These are phyloP conservation scores for Penicillium chermesinum DNA, from an alignment of 495 filamentous ascomycete genomes.

Conservation along the genomic window DNA sequence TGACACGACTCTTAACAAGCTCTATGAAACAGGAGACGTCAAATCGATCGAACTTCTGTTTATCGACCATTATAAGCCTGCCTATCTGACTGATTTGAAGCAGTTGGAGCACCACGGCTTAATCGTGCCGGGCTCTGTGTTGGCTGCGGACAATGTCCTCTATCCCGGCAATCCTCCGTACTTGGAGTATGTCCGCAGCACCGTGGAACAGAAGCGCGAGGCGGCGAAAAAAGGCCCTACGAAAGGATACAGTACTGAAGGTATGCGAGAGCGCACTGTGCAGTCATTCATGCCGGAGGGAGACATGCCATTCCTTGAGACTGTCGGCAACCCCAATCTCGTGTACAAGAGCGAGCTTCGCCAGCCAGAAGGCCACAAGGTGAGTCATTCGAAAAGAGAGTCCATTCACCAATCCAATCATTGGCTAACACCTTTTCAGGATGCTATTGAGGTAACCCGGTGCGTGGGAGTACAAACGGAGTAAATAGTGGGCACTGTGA, in stretches of 20 bases:
- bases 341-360: slow-evolving; percentile 61
- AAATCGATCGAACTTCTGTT: slow-evolving; percentile 62
- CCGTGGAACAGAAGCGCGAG: slow-evolving; percentile 31
- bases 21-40: slow-evolving; percentile 48
- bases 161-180: slow-evolving; percentile 73
- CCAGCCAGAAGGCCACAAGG: slow-evolving; percentile 48
- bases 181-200: slow-evolving; percentile 41
- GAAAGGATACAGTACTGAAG: slow-evolving; percentile 22
- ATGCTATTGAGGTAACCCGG: slow-evolving; percentile 66
- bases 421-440: slow-evolving; percentile 37
- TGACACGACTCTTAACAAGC: slow-evolving; percentile 51
- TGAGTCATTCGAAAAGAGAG: slow-evolving; percentile 23
- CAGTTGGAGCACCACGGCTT: slow-evolving; percentile 63
- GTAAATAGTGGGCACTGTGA: slow-evolving; percentile 2
- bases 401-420: neutral
- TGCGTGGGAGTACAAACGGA: slow-evolving; percentile 48
- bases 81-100: slow-evolving; percentile 66
- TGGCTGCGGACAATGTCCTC: slow-evolving; percentile 71
- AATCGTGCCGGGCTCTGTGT: slow-evolving; percentile 54
- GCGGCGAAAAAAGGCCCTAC: slow-evolving; percentile 27
- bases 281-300: slow-evolving; percentile 29
- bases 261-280: slow-evolving; percentile 27
- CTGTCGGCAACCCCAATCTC: slow-evolving; percentile 63
- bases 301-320: slow-evolving; percentile 38
- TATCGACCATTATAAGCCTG: slow-evolving; percentile 70